A percentile compares a stretch with the other conserved stretches of the same genome.
phyloP scores from a whole-genome alignment of 106 monocot species.

The Dioscorea dumetorum region DNA sequence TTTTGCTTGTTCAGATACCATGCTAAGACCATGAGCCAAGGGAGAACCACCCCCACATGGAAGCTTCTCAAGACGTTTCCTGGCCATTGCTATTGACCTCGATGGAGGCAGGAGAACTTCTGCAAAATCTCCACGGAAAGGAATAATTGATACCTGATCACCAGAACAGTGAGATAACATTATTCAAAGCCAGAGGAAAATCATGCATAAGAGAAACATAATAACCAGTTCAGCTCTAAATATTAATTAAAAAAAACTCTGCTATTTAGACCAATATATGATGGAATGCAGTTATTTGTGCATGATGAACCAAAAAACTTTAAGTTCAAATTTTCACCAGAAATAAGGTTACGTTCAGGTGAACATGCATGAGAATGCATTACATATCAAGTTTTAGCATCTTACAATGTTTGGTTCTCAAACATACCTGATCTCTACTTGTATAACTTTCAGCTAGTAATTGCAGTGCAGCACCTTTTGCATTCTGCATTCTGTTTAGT shows the following conservation, averaged over 20 bases:
- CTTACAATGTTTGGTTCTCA: neutral
- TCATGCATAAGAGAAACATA: too few relatives aligned
- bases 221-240: too few relatives aligned
- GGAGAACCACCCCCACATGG: constrained; percentile 99
- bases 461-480: constrained; percentile 96
- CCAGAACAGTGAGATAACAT: neutral
- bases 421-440: constrained; percentile 86
- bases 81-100: constrained; percentile 98
- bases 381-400: too few relatives aligned
- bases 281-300: too few relatives aligned
- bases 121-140: constrained; percentile 96
- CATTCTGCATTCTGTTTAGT: constrained; percentile 99
- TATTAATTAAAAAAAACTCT: too few relatives aligned
- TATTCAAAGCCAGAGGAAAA: neutral
- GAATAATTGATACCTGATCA: constrained; percentile 85
- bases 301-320: too few relatives aligned
- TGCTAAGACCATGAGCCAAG: constrained; percentile 97
- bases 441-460: constrained; percentile 97
- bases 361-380: too few relatives aligned
- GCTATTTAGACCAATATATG: too few relatives aligned
- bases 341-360: too few relatives aligned
- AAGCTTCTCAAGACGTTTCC: constrained; percentile 92
- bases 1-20: constrained; percentile 26
- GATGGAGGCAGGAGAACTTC: constrained; percentile 98
- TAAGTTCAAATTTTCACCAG: too few relatives aligned